Evolutionary conservation across 2,329 filamentous ascomycete species (phyloP).

Genomic region (Trematosphaeria pertusa): DNA sequence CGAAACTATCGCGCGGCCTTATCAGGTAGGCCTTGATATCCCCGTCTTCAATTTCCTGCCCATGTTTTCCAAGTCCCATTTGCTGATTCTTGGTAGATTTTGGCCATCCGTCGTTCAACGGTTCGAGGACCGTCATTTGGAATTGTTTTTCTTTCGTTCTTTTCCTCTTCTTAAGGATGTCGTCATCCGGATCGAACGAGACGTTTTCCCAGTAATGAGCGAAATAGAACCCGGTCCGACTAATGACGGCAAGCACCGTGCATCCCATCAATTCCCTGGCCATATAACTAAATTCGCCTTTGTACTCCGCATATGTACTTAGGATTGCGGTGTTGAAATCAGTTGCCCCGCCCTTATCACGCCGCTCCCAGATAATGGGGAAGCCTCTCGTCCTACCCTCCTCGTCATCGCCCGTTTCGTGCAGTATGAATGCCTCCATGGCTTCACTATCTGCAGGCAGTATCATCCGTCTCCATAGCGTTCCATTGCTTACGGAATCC

Average conservation of each 20-base stretch:
- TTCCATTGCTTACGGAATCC: not conserved
- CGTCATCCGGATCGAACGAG: constrained; percentile 1
- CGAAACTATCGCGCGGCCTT: not conserved
- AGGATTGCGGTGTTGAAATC: constrained; percentile 7
- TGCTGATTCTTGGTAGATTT: not conserved
- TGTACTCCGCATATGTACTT: not conserved
- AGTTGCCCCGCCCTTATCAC: not conserved
- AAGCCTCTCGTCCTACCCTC: too few relatives aligned
- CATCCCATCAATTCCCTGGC: constrained; percentile 2
- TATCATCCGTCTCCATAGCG: constrained; percentile 2
- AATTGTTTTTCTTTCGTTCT: not conserved
- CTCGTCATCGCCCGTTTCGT: not conserved
- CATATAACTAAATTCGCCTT: not conserved
- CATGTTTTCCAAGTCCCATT: not conserved
- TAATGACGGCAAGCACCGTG: constrained; percentile 11
- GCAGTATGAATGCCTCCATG: constrained; percentile 1
- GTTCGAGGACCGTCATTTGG: not conserved
- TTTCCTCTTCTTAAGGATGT: not conserved
- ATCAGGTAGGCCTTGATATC: not conserved
- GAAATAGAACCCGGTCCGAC: constrained; percentile 10
- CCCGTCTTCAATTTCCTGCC: not conserved
- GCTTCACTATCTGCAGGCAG: not conserved
- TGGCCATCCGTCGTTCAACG: not conserved
- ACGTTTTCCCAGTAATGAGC: constrained; percentile 12
- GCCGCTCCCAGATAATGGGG: not conserved